Percentiles rank a stretch among this genome's conserved stretches.
Conservation (phyloP, 2,329 filamentous ascomycete genomes). For the Fusarium zealandicum region DNA sequence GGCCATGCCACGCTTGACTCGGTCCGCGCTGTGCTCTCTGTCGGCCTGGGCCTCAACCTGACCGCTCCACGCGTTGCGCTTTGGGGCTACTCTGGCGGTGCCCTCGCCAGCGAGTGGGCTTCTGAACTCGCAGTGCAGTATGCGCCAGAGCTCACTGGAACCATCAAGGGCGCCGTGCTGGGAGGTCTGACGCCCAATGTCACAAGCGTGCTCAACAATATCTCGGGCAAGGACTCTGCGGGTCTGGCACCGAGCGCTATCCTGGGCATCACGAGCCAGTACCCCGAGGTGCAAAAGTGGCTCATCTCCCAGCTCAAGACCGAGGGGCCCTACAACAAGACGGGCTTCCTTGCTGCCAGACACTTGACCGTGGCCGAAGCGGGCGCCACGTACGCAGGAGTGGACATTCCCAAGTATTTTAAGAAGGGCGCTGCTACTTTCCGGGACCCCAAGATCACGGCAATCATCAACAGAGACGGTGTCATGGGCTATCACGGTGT, state of each 20-base stretch:
- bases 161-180: conserved; percentile 56
- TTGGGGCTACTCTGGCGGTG: conserved; percentile 66
- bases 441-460: conserved; percentile 9
- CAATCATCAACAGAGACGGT: conserved; percentile 28
- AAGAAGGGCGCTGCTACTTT: conserved; percentile 5
- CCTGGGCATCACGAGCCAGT: conserved; percentile 34
- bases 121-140: conserved; percentile 60
- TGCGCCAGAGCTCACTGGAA: conserved; percentile 55
- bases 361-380: conserved; percentile 14
- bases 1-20: conserved; percentile 56
- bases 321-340: conserved; percentile 25
- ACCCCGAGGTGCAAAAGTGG: conserved; percentile 25
- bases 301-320: conserved; percentile 33
- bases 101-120: conserved; percentile 59
- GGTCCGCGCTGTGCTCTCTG: conserved; percentile 51
- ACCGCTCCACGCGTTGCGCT: conserved; percentile 47
- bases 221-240: conserved; percentile 41
- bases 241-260: conserved; percentile 33
- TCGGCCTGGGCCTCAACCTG: conserved; percentile 43
- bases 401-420: conserved; percentile 30
- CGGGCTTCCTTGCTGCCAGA: conserved; percentile 32
- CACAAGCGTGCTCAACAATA: conserved; percentile 44
- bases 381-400: conserved; percentile 13
- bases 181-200: conserved; percentile 56
- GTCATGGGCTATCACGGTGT: conserved; percentile 40